phyloP scores from a whole-genome alignment of 2,329 filamentous ascomycete genomes.

The Lachnellula occidentalis region DNA sequence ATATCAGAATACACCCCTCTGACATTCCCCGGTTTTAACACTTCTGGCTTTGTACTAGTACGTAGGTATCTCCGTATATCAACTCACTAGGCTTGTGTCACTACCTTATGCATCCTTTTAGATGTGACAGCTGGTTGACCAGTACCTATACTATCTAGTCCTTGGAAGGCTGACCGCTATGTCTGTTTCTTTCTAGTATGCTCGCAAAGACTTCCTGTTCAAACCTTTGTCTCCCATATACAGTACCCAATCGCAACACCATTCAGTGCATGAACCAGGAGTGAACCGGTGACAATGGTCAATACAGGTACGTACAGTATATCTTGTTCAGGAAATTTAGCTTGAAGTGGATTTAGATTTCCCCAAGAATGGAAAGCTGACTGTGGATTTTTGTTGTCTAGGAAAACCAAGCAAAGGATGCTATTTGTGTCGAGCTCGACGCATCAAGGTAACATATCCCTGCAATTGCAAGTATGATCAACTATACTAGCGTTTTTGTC shows the following conservation, averaged over 20 bases:
- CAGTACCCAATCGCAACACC: neutral
- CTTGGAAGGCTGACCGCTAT: neutral
- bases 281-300: constrained; percentile 40
- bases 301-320: constrained; percentile 56
- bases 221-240: neutral
- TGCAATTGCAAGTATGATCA: neutral
- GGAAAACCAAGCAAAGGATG: constrained; percentile 42
- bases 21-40: too few species aligned
- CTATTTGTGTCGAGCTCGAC: constrained; percentile 64
- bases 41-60: too few species aligned
- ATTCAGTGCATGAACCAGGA: neutral
- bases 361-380: too few species aligned
- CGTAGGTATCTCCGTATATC: too few species aligned
- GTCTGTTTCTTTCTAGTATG: neutral
- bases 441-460: constrained; percentile 54
- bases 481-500: neutral
- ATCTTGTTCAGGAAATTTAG: neutral
- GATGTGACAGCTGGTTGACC: too few species aligned
- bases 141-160: too few species aligned
- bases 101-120: too few species aligned
- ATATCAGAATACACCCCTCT: too few species aligned
- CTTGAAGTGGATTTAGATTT: too few species aligned
- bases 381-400: too few species aligned
- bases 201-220: neutral
- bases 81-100: too few species aligned